Evolutionary conservation across 176 grass and related monocot genomes (phyloP).

Genomic region (Poa annua): DNA sequence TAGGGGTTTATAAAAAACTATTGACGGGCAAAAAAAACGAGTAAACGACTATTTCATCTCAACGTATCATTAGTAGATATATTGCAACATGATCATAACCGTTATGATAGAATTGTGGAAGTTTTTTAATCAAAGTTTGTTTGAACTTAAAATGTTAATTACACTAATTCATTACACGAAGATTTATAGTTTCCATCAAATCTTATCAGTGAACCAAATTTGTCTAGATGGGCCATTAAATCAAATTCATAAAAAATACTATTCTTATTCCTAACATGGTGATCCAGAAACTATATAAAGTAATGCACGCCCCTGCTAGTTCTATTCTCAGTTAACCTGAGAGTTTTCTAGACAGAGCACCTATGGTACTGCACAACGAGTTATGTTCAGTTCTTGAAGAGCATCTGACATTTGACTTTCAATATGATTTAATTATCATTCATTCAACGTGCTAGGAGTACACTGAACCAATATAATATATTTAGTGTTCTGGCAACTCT

Average conservation of each 20-base stretch:
- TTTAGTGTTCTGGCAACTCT: too few relatives aligned
- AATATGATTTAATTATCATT: not conserved
- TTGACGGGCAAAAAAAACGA: too few relatives aligned
- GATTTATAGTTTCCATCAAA: not conserved
- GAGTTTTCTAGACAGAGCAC: not conserved
- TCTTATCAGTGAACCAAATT: not conserved
- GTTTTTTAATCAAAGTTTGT: not conserved
- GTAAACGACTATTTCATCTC: too few relatives aligned
- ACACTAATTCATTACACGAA: not conserved
- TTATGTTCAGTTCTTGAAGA: not conserved
- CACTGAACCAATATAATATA: not conserved
- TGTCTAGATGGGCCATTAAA: not conserved
- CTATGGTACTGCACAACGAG: not conserved
- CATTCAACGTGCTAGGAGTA: not conserved
- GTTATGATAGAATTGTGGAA: not conserved
- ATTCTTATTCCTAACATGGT: not conserved
- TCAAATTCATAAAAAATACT: not conserved
- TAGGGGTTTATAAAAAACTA: too few relatives aligned
- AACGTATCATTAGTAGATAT: not conserved
- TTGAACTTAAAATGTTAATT: not conserved
- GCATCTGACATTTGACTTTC: not conserved
- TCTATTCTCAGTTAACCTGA: too few relatives aligned
- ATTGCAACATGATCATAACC: not conserved
- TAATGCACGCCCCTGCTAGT: not conserved
- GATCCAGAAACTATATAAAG: not conserved